These are phyloP conservation scores for Termitomyces bulborhizus DNA, from an alignment of 768 basidiomycete genomes.

Conservation along the genomic window DNA sequence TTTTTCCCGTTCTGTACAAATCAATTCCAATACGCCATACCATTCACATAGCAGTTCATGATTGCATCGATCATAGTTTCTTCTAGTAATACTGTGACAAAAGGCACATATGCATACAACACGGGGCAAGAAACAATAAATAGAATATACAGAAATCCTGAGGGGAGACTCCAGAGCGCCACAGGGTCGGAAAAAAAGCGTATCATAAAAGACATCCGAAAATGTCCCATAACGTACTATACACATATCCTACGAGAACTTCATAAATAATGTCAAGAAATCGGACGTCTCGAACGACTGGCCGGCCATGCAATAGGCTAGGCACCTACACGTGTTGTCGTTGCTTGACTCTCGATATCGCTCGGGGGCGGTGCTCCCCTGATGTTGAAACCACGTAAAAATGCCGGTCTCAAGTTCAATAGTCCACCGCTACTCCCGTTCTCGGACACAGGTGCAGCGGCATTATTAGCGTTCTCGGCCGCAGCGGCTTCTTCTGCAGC, in stretches of 20 bases:
- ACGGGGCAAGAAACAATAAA: neutral
- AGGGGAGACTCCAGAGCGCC: neutral
- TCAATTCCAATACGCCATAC: neutral
- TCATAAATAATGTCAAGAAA: neutral
- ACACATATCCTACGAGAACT: neutral
- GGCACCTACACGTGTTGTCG: constrained; percentile 15
- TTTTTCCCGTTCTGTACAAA: neutral
- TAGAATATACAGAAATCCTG: neutral
- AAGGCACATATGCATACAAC: neutral
- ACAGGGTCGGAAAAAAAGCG: neutral
- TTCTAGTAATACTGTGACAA: neutral
- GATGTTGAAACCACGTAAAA: constrained; percentile 16
- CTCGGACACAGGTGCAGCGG: neutral
- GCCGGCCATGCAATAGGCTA: neutral
- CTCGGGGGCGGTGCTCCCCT: constrained; percentile 7
- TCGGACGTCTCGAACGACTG: neutral
- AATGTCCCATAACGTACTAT: neutral
- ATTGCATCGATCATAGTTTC: neutral
- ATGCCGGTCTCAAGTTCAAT: constrained; percentile 11
- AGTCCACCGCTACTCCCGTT: constrained; percentile 6
- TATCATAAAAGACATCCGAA: neutral
- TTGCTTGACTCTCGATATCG: constrained; percentile 28
- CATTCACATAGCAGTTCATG: neutral
- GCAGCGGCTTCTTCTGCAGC: neutral
- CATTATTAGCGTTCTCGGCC: neutral